Evolutionary conservation across 768 basidiomycete genomes (phyloP).

Genomic region (Trametes villosa): DNA sequence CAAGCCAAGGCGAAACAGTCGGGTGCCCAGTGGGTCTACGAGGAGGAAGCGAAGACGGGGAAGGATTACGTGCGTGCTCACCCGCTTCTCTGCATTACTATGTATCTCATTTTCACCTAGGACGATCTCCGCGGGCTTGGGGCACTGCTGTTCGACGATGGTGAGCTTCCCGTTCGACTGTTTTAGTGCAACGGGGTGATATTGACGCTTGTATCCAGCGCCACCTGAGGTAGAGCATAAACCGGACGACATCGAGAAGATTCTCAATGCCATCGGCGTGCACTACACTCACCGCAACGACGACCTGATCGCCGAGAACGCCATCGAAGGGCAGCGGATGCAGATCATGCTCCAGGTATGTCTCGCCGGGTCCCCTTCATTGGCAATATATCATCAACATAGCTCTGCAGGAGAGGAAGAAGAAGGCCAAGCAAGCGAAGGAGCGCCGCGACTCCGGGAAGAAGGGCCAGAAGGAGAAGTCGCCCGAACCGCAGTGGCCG

Average conservation of each 20-base stretch:
- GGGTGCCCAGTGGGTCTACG: conserved; percentile 48
- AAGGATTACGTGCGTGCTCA: conserved; percentile 25
- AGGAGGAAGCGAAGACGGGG: conserved; percentile 40
- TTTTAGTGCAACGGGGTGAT: not conserved
- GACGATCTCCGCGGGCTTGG: conserved; percentile 62
- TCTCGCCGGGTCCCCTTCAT: not conserved
- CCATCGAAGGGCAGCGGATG: conserved; percentile 67
- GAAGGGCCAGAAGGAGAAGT: conserved; percentile 25
- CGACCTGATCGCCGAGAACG: conserved; percentile 66
- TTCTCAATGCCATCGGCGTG: conserved; percentile 63
- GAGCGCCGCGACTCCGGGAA: conserved; percentile 13
- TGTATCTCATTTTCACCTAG: conserved; percentile 35
- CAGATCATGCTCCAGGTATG: conserved; percentile 55
- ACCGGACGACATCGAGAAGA: conserved; percentile 55
- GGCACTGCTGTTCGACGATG: conserved; percentile 72
- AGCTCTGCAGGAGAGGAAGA: conserved; percentile 29
- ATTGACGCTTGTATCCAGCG: conserved; percentile 19
- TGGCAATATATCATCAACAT: too few species aligned
- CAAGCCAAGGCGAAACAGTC: conserved; percentile 11
- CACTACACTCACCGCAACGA: conserved; percentile 79
- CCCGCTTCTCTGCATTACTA: not conserved
- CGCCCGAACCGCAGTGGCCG: conserved; percentile 61
- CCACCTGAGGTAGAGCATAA: conserved; percentile 42
- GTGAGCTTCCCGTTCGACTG: conserved; percentile 39
- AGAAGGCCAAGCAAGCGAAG: conserved; percentile 25